Conservation (phyloP, 179 eudicot species). For the Vitellaria paradoxa region DNA sequence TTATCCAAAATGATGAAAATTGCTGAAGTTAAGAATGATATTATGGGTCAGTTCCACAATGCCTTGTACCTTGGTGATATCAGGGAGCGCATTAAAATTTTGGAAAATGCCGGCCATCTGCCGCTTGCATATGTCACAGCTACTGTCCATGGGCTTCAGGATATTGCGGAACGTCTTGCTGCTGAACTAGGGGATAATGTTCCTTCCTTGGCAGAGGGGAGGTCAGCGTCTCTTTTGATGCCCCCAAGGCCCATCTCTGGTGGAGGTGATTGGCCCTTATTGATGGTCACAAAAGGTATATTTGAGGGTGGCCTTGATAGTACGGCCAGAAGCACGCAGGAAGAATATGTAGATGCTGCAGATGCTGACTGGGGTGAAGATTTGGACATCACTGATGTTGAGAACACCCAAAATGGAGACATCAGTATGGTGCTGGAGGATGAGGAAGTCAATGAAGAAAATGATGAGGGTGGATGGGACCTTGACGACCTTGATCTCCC, state of each 20-base stretch:
- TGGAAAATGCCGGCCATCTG: conserved; percentile 69
- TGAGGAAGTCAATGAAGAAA: conserved; percentile 47
- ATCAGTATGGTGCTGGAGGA: conserved; percentile 37
- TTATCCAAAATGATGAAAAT: conserved; percentile 82
- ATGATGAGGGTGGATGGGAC: conserved; percentile 78
- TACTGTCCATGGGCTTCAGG: conserved; percentile 68
- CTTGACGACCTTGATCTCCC: conserved; percentile 89
- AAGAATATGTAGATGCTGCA: conserved; percentile 62
- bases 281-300: conserved; percentile 77
- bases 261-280: conserved; percentile 83
- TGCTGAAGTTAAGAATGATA: conserved; percentile 79
- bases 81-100: conserved; percentile 77
- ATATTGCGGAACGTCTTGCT: conserved; percentile 54
- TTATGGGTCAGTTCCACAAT: conserved; percentile 94
- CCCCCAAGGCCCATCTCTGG: conserved; percentile 66
- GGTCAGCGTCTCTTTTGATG: conserved; percentile 59
- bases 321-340: conserved; percentile 42
- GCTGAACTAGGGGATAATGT: conserved; percentile 63
- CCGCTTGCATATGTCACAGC: conserved; percentile 87
- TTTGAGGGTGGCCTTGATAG: conserved; percentile 75
- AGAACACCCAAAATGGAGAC: conserved; percentile 52
- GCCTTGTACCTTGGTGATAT: conserved; percentile 82
- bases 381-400: conserved; percentile 59
- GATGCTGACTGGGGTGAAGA: conserved; percentile 86
- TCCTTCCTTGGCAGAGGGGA: conserved; percentile 64